Evolutionary conservation across 75 land plant species (phyloP).

Genomic region (Adiantum capillusveneris): DNA sequence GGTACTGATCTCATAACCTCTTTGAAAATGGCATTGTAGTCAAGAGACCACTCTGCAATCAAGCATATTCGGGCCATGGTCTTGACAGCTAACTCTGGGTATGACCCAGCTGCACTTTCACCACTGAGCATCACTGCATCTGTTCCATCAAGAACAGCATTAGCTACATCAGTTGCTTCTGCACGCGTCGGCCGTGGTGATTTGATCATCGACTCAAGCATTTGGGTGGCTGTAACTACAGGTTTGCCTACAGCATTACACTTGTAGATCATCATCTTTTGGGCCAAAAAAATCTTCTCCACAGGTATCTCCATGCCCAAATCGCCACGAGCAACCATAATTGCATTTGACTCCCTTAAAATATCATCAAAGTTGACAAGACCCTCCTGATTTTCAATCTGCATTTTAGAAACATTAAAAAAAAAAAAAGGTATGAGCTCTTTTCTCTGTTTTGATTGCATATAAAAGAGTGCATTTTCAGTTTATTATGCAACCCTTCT

Average conservation of each 20-base stretch:
- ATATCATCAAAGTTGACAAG: slow-evolving; percentile 87
- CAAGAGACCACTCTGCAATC: slow-evolving; percentile 78
- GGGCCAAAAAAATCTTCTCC: slow-evolving; percentile 82
- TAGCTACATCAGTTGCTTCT: slow-evolving; percentile 95
- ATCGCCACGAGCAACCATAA: slow-evolving; percentile 95
- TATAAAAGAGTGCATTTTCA: too few relatives aligned
- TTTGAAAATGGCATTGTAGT: slow-evolving; percentile 70
- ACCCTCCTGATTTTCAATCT: slow-evolving; percentile 96
- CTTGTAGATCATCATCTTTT: too few relatives aligned
- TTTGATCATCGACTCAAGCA: slow-evolving; percentile 95
- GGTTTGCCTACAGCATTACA: slow-evolving; percentile 85
- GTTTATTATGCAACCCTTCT: too few relatives aligned
- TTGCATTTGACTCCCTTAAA: slow-evolving; percentile 67
- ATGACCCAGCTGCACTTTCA: slow-evolving; percentile 86
- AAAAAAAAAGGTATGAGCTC: too few relatives aligned
- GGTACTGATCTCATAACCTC: slow-evolving; percentile 57
- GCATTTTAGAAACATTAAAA: slow-evolving; percentile 4
- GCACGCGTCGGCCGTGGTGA: slow-evolving; percentile 87
- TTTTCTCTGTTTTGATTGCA: too few relatives aligned
- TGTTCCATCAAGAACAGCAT: too few relatives aligned
- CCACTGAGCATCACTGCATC: too few relatives aligned
- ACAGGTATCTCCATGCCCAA: slow-evolving; percentile 95
- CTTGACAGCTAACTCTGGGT: slow-evolving; percentile 79
- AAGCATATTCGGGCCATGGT: slow-evolving; percentile 80
- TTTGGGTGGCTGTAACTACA: slow-evolving; percentile 91